Evolutionary conservation across 1,139 yeast species (phyloP), one percentile per base, ranked within the genome.

Genomic region (Suhomyces bribrorum): DNA sequence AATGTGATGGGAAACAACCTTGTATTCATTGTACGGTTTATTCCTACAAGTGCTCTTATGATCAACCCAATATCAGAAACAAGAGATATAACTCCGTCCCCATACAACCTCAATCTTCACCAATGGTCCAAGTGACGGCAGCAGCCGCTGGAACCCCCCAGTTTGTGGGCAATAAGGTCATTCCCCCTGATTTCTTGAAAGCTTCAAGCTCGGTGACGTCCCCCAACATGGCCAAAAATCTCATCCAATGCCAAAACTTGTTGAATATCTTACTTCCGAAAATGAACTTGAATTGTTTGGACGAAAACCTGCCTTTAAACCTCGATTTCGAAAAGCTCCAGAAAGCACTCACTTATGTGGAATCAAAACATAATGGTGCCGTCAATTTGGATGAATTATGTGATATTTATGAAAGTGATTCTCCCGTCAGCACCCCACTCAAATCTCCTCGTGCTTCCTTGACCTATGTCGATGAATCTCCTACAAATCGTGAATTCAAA

Each of bases 1-100:
- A 85, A 55, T 88, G 96, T 62, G 94, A 87, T 48, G 96, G 96
- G 12, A 79, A 81, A 54, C 82, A 81, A 51, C 95, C 95, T 1
- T 88, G 96, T 62, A 82, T 83, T 34, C 94, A 86, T 57, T 87
- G 96, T 57, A 86, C 96, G 0, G 96, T 88, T 2, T 89, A 88
- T 61, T 81, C 88, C 7, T 86, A 84, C 59, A 64, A 74, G 43
- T 85, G 92, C 59, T 72, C 80, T 14, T 80, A 83, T 54, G 83
- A 82, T 53, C 85, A 83, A 53, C 92, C 92, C n/a, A 78, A 85
- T 26, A 75, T 79, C 45, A 64, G 92, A 37, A 77, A 79, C 52
- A 67, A 61, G 51, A 61, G 60, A 36, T 59, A 61, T 41, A 53
- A 61, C 14, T 69, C 66, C 3, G 62, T 63, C 8, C 72, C 71